These are phyloP conservation scores for Psilocybe cyanescens DNA, from an alignment of 768 basidiomycete species.

Conservation along the genomic window DNA sequence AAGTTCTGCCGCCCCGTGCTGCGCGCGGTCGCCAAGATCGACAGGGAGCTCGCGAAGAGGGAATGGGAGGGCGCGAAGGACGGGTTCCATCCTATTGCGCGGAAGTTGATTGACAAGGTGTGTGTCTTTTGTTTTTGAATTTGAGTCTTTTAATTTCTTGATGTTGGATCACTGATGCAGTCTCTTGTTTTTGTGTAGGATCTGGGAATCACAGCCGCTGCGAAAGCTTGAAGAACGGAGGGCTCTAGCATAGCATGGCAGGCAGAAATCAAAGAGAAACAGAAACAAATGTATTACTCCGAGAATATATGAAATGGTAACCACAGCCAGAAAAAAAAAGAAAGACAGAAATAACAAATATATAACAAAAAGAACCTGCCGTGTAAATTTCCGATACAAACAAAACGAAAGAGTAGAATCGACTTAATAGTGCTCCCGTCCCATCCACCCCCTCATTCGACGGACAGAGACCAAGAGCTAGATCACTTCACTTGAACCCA, in stretches of 20 bases:
- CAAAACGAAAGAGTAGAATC: not conserved
- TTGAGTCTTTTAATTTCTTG: not conserved
- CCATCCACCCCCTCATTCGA: too few species aligned
- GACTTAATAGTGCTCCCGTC: too few species aligned
- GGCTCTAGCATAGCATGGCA: too few species aligned
- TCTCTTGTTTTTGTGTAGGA: constrained; percentile 4
- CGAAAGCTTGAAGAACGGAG: constrained; percentile 1
- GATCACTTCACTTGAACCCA: constrained; percentile 63
- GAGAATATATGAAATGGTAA: too few species aligned
- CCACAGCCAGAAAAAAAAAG: too few species aligned
- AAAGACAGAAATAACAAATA: constrained; percentile 3
- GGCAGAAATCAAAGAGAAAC: not conserved
- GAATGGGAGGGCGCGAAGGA: constrained; percentile 51
- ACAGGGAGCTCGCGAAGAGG: constrained; percentile 53
- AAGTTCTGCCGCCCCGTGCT: constrained; percentile 82
- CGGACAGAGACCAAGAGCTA: too few species aligned
- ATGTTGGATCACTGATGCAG: too few species aligned
- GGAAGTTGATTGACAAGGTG: constrained; percentile 78
- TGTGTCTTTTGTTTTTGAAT: not conserved
- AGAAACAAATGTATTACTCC: not conserved
- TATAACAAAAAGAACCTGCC: too few species aligned
- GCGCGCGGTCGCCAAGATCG: constrained; percentile 53
- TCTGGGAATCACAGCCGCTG: constrained; percentile 12
- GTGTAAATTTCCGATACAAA: too few species aligned
- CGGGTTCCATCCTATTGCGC: constrained; percentile 78